Conservation (phyloP, 1,284 basidiomycete genomes). For the Somion occarium region DNA sequence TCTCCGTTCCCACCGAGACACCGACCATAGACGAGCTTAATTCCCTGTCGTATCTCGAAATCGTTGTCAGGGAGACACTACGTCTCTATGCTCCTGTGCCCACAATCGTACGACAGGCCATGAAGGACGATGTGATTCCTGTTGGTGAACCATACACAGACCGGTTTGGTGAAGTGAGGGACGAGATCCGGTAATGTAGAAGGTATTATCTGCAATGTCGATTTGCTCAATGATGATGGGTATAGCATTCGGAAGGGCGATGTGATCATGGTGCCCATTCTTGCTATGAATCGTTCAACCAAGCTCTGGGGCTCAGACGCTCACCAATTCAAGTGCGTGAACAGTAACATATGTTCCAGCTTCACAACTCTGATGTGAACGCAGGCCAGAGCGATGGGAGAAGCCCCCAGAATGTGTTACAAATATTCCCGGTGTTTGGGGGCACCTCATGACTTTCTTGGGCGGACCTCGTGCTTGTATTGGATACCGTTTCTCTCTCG, state of each 20-base stretch:
- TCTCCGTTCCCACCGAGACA: conserved; percentile 29
- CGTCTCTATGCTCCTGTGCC: conserved; percentile 63
- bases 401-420: conserved; percentile 35
- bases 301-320: conserved; percentile 55
- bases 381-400: conserved; percentile 57
- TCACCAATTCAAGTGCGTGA: conserved; percentile 41
- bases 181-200: conserved; percentile 23
- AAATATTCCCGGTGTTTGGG: conserved; percentile 49
- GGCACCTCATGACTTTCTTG: conserved; percentile 51
- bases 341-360: neutral
- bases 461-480: conserved; percentile 55
- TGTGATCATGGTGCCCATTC: conserved; percentile 42
- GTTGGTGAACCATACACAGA: conserved; percentile 27
- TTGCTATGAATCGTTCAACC: conserved; percentile 40
- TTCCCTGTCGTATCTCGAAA: conserved; percentile 55
- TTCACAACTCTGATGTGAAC: neutral
- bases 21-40: conserved; percentile 57
- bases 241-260: conserved; percentile 41
- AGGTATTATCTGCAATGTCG: neutral
- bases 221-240: neutral
- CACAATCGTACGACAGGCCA: conserved; percentile 43
- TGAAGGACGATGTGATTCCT: conserved; percentile 43
- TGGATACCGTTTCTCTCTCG: conserved; percentile 33
- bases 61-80: conserved; percentile 65
- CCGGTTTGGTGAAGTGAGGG: conserved; percentile 22